These are phyloP conservation scores for Cylindrotheca closterium DNA, from an alignment of 108 stramenopile species.

Conservation along the genomic window DNA sequence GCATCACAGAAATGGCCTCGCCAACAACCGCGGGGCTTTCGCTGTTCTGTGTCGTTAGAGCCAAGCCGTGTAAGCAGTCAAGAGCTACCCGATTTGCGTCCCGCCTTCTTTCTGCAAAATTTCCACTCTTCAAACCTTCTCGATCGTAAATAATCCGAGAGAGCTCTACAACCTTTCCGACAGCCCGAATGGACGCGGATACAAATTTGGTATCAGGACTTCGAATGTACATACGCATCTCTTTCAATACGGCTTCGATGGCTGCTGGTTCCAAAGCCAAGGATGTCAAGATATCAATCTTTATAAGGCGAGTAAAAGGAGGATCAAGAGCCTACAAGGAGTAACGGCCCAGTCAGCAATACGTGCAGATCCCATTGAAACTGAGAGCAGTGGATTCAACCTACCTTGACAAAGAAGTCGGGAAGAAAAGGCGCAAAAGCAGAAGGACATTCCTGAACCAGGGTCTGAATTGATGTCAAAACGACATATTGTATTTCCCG, in stretches of 20 bases:
- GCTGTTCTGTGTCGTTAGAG: slow-evolving; percentile 73
- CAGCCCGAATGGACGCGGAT: slow-evolving; percentile 84
- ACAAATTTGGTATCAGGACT: slow-evolving; percentile 90
- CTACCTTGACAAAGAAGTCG: slow-evolving; percentile 93
- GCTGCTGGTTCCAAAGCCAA: slow-evolving; percentile 82
- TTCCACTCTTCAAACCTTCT: slow-evolving; percentile 47
- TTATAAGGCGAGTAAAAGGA: slow-evolving; percentile 88
- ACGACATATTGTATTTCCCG: slow-evolving; percentile 98
- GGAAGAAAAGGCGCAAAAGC: slow-evolving; percentile 94
- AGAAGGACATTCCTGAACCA: slow-evolving; percentile 89
- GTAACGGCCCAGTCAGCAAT: neutral
- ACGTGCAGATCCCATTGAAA: too few relatives aligned
- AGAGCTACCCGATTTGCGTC: slow-evolving; percentile 77
- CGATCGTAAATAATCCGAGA: slow-evolving; percentile 79
- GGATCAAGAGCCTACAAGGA: slow-evolving; percentile 80
- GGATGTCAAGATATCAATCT: slow-evolving; percentile 92
- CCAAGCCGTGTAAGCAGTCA: slow-evolving; percentile 84
- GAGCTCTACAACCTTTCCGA: slow-evolving; percentile 84
- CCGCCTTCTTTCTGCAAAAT: slow-evolving; percentile 33
- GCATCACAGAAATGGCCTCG: slow-evolving; percentile 86
- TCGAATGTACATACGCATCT: slow-evolving; percentile 91
- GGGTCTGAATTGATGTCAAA: slow-evolving; percentile 85
- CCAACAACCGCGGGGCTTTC: slow-evolving; percentile 82
- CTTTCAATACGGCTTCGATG: slow-evolving; percentile 86
- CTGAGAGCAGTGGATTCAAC: too few relatives aligned